Conservation (phyloP, 78 protist genomes). For the Pelomyxa schiedti region DNA sequence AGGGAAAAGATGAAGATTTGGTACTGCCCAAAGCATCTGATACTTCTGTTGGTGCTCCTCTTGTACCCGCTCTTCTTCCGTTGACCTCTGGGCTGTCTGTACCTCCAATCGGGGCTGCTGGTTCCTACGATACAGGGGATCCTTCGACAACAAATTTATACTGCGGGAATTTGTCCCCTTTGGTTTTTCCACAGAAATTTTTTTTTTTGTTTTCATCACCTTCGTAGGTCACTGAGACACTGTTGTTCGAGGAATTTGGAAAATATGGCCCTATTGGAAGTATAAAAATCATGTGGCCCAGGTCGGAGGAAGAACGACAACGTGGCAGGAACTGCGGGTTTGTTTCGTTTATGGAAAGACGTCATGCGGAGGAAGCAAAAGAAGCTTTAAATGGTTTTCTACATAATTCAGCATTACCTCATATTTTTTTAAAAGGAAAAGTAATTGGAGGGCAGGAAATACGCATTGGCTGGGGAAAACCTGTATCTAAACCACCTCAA, state of each 20-base stretch:
- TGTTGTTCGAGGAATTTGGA: background rate
- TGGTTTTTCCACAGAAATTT: background rate
- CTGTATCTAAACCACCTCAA: too few species aligned
- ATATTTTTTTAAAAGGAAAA: too few species aligned
- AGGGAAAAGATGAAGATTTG: too few species aligned
- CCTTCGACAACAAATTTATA: constrained; percentile 28
- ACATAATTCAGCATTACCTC: too few species aligned
- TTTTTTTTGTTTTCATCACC: background rate
- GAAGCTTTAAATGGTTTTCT: background rate
- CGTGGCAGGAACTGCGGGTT: constrained; percentile 24
- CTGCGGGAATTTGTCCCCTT: constrained; percentile 6
- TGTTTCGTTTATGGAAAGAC: constrained; percentile 28
- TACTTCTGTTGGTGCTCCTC: background rate
- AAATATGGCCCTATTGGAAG: constrained; percentile 20
- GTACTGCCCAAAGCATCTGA: background rate
- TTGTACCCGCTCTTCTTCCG: background rate
- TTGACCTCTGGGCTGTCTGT: background rate
- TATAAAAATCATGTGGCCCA: constrained; percentile 46
- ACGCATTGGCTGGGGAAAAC: too few species aligned
- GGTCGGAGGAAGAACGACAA: constrained; percentile 7
- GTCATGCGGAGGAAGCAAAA: constrained; percentile 9
- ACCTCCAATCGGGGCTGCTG: background rate
- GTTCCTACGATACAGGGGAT: background rate
- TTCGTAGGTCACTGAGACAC: background rate
- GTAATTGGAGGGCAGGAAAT: too few species aligned